Conservation (phyloP, 1,139 yeast genomes). For the Yamadazyma kanchanaburiensis region DNA sequence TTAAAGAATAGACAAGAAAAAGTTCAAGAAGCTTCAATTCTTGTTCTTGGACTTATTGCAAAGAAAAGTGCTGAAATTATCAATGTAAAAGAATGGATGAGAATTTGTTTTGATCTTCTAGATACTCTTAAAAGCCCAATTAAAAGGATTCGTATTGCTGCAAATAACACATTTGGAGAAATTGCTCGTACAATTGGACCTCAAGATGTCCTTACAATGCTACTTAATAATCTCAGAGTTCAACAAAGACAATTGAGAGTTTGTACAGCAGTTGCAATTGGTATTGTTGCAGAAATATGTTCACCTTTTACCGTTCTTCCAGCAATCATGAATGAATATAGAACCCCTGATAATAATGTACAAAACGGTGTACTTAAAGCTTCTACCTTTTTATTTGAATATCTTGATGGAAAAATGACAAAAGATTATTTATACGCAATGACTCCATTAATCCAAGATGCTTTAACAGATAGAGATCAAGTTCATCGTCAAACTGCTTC, state of each 20-base stretch:
- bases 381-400: slow-evolving; percentile 89
- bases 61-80: slow-evolving; percentile 80
- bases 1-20: slow-evolving; percentile 85
- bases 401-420: slow-evolving; percentile 72
- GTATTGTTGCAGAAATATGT: slow-evolving; percentile 93
- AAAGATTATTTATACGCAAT: slow-evolving; percentile 81
- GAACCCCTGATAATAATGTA: slow-evolving; percentile 89
- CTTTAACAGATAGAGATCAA: slow-evolving; percentile 83
- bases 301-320: slow-evolving; percentile 95
- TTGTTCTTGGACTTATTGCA: slow-evolving; percentile 80
- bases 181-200: slow-evolving; percentile 96
- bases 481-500: slow-evolving; percentile 98
- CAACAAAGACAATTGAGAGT: slow-evolving; percentile 97
- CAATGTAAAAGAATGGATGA: slow-evolving; percentile 96
- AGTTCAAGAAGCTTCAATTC: slow-evolving; percentile 84
- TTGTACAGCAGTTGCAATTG: slow-evolving; percentile 97
- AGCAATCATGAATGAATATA: slow-evolving; percentile 91
- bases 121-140: slow-evolving; percentile 88
- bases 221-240: slow-evolving; percentile 79
- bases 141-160: slow-evolving; percentile 76
- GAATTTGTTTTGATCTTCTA: slow-evolving; percentile 85
- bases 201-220: slow-evolving; percentile 83
- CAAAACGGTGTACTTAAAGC: slow-evolving; percentile 96
- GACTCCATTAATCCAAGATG: slow-evolving; percentile 82
- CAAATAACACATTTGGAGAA: slow-evolving; percentile 87